A percentile compares a stretch with the other conserved stretches of the same genome.
These are phyloP conservation scores for Vanilla planifolia DNA, from an alignment of 106 monocot genomes.

Conservation along the genomic window DNA sequence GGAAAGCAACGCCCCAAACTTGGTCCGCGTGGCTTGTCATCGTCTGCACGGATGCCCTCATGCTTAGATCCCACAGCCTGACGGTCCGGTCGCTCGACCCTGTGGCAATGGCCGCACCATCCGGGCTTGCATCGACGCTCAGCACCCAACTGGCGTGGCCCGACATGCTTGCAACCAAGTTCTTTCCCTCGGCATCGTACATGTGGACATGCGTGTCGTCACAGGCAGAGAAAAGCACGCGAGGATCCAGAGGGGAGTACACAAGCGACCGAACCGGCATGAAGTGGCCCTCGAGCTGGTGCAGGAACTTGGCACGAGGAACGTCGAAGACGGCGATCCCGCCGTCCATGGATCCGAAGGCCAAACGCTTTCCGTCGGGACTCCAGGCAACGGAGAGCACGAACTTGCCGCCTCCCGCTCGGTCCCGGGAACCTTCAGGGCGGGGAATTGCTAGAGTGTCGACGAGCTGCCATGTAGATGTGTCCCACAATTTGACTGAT, in stretches of 20 bases:
- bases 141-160: slow-evolving; percentile 88
- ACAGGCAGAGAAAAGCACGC: slow-evolving; percentile 80
- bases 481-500: slow-evolving; percentile 89
- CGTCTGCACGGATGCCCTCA: slow-evolving; percentile 82
- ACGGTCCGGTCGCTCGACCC: slow-evolving; percentile 93
- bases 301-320: slow-evolving; percentile 69
- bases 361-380: slow-evolving; percentile 67
- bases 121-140: slow-evolving; percentile 85
- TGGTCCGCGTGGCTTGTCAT: slow-evolving; percentile 85
- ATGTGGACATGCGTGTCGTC: slow-evolving; percentile 86
- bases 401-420: slow-evolving; percentile 56
- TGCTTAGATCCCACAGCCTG: slow-evolving; percentile 81
- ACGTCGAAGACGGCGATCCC: slow-evolving; percentile 76
- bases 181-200: slow-evolving; percentile 85
- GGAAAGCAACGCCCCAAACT: slow-evolving; percentile 87
- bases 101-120: slow-evolving; percentile 80
- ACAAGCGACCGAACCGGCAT: slow-evolving; percentile 87
- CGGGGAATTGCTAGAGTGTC: slow-evolving; percentile 55
- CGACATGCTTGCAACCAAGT: slow-evolving; percentile 74
- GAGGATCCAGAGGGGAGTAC: slow-evolving; percentile 74
- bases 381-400: slow-evolving; percentile 97
- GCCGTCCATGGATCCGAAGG: slow-evolving; percentile 89
- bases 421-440: slow-evolving; percentile 53
- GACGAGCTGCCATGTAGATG: slow-evolving; percentile 75
- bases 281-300: slow-evolving; percentile 88